Evolutionary conservation across 2,329 filamentous ascomycete genomes (phyloP).

Genomic region (Nemania sp.): DNA sequence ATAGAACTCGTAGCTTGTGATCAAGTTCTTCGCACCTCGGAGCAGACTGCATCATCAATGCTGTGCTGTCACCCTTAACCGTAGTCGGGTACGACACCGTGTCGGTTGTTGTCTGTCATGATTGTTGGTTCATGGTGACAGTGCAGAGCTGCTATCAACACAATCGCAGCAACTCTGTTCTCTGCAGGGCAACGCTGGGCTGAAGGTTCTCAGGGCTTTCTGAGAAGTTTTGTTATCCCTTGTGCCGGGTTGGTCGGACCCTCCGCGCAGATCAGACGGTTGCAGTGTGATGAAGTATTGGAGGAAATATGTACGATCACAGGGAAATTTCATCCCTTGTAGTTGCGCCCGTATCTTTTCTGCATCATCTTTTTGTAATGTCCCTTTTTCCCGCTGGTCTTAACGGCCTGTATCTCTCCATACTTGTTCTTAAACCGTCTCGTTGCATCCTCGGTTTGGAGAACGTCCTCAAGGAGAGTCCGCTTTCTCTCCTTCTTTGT

Average conservation of each 20-base stretch:
- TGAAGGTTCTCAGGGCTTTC: not conserved
- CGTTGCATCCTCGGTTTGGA: conserved; percentile 67
- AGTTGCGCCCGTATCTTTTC: conserved; percentile 39
- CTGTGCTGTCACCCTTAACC: not conserved
- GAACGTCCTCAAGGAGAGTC: conserved; percentile 83
- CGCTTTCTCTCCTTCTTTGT: conserved; percentile 86
- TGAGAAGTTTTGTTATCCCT: not conserved
- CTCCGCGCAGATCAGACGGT: too few relatives aligned
- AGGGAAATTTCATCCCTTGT: conserved; percentile 33
- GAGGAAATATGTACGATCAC: not conserved
- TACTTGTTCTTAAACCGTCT: conserved; percentile 87
- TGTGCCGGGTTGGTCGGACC: not conserved
- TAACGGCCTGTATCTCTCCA: conserved; percentile 77
- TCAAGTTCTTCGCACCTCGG: not conserved
- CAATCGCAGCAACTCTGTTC: not conserved
- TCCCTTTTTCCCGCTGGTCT: conserved; percentile 85
- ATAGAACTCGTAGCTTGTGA: not conserved
- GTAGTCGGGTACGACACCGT: not conserved
- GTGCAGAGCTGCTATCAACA: not conserved
- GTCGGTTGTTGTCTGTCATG: not conserved
- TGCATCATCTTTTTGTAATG: conserved; percentile 80
- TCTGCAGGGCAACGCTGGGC: not conserved
- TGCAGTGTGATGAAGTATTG: not conserved
- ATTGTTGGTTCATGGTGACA: not conserved
- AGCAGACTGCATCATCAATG: not conserved